phyloP scores from a whole-genome alignment of 345 rosid genomes.

The Brassica juncea region DNA sequence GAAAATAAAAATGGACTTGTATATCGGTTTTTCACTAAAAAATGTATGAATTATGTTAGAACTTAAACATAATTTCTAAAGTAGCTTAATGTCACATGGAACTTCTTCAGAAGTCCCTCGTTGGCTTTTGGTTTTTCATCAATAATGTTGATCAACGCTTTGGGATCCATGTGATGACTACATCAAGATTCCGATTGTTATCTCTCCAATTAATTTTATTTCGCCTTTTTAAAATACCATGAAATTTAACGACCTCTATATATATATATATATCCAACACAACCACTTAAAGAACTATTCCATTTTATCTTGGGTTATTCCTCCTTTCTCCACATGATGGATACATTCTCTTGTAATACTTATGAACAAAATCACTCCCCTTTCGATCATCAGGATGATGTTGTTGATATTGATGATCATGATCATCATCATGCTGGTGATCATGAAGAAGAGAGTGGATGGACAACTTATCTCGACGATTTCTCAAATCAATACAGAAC shows the following conservation, averaged over 20 bases:
- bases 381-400: slow-evolving; percentile 10
- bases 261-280: slow-evolving; percentile 7
- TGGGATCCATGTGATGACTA: slow-evolving; percentile 41
- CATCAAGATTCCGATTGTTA: slow-evolving; percentile 42
- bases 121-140: slow-evolving; percentile 17
- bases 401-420: slow-evolving; percentile 16
- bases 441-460: slow-evolving; percentile 74
- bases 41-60: neutral
- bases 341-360: slow-evolving; percentile 39
- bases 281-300: slow-evolving; percentile 36
- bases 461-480: slow-evolving; percentile 84
- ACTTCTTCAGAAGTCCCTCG: slow-evolving; percentile 33
- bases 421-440: slow-evolving; percentile 8
- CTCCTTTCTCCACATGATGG: slow-evolving; percentile 34
- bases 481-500: slow-evolving; percentile 43
- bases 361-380: slow-evolving; percentile 31
- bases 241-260: slow-evolving; percentile 28
- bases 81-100: slow-evolving; percentile 3
- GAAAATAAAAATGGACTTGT: neutral
- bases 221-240: neutral
- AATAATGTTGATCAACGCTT: slow-evolving; percentile 30
- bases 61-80: neutral
- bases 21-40: neutral
- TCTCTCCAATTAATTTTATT: slow-evolving; percentile 24
- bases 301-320: slow-evolving; percentile 18